Conservation (phyloP, 2,329 filamentous ascomycete genomes). For the Trichoderma asperellum region DNA sequence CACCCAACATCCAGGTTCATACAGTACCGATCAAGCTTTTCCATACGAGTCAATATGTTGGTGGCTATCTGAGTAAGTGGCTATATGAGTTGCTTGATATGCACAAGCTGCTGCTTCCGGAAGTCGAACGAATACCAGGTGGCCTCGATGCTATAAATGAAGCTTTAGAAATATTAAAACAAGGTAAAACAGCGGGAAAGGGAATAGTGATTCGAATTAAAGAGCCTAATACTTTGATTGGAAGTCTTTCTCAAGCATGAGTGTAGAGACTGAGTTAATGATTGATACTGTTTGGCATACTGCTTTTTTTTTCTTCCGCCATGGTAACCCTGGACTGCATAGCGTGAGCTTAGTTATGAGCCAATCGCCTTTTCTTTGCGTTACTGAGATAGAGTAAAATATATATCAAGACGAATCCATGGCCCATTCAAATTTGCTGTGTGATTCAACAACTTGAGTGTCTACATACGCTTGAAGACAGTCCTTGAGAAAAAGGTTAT, state of each 20-base stretch:
- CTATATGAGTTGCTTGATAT: slow-evolving; percentile 22
- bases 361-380: background rate
- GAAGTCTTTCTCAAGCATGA: background rate
- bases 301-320: background rate
- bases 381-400: background rate
- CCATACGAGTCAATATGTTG: slow-evolving; percentile 20
- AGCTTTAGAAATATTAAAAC: slow-evolving; percentile 6
- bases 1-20: slow-evolving; percentile 22
- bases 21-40: slow-evolving; percentile 24
- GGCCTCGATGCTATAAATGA: slow-evolving; percentile 22
- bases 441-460: background rate
- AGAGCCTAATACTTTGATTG: slow-evolving; percentile 9
- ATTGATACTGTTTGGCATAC: background rate
- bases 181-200: slow-evolving; percentile 19
- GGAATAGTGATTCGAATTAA: slow-evolving; percentile 22
- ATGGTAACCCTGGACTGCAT: background rate
- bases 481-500: background rate
- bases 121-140: slow-evolving; percentile 7
- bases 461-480: background rate
- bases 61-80: slow-evolving; percentile 25
- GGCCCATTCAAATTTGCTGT: background rate
- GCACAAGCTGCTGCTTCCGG: slow-evolving; percentile 1
- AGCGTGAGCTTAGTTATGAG: background rate
- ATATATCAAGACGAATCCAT: too few relatives aligned
- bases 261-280: background rate